Evolutionary conservation across 164 flowering plant species (phyloP).

Genomic region (Stephania cephalantha): DNA sequence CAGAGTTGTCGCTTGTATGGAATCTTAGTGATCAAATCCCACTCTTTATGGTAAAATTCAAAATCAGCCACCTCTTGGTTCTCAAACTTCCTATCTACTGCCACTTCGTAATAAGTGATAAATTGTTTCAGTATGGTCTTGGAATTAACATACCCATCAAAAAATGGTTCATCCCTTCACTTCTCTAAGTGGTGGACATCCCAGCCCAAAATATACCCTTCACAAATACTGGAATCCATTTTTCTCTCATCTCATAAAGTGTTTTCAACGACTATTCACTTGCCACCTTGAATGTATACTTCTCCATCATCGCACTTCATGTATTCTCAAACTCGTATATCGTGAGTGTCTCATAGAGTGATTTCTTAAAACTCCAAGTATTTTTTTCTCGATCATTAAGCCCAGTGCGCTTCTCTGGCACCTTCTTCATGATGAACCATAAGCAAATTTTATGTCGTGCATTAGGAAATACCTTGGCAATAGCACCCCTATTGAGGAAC

Average conservation of each 20-base stretch:
- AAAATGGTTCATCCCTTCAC: too few relatives aligned
- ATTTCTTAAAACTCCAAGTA: not conserved
- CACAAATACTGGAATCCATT: too few relatives aligned
- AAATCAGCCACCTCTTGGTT: too few relatives aligned
- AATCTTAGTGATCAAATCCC: too few relatives aligned
- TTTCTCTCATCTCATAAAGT: not conserved
- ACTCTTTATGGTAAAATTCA: too few relatives aligned
- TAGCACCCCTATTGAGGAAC: not conserved
- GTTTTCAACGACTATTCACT: not conserved
- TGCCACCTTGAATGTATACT: not conserved
- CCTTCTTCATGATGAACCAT: not conserved
- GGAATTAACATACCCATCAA: not conserved
- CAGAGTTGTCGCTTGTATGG: too few relatives aligned
- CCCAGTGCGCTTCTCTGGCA: not conserved
- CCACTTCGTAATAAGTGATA: too few relatives aligned
- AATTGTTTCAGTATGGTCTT: not conserved
- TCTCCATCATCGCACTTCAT: not conserved
- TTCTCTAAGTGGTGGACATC: too few relatives aligned
- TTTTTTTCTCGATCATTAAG: not conserved
- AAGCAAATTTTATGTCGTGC: not conserved
- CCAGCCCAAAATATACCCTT: too few relatives aligned
- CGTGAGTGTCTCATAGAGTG: not conserved
- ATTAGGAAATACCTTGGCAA: not conserved
- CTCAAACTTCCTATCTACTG: too few relatives aligned
- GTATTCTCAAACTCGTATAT: not conserved